phyloP scores from a whole-genome alignment of 2,329 filamentous ascomycete genomes.

The Sclerotinia nivalis region DNA sequence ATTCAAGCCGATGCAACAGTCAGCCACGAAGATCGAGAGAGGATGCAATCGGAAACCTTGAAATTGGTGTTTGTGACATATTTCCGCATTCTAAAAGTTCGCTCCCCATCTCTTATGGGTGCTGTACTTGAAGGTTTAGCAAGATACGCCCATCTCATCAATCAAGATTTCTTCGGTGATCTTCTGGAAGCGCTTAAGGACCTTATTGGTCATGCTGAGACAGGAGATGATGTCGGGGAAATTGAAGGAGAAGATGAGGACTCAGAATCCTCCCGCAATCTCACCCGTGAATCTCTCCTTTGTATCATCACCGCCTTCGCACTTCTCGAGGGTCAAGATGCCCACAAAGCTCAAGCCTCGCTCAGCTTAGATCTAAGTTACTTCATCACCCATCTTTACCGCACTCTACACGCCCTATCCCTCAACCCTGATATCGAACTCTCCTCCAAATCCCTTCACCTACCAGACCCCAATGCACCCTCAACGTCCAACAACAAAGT shows the following conservation, averaged over 20 bases:
- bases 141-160: constrained; percentile 94
- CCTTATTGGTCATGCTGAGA: constrained; percentile 75
- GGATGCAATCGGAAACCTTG: constrained; percentile 91
- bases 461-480: constrained; percentile 63
- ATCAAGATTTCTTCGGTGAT: constrained; percentile 98
- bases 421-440: constrained; percentile 86
- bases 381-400: constrained; percentile 94
- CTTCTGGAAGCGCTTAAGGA: constrained; percentile 93
- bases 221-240: constrained; percentile 49
- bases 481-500: constrained; percentile 64
- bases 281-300: constrained; percentile 83
- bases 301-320: constrained; percentile 96
- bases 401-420: constrained; percentile 74
- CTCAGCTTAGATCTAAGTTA: constrained; percentile 90
- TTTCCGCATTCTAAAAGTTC: constrained; percentile 87
- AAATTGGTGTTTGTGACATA: constrained; percentile 96
- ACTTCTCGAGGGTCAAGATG: constrained; percentile 92
- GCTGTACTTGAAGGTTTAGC: constrained; percentile 92
- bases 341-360: constrained; percentile 75
- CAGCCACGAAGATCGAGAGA: constrained; percentile 86
- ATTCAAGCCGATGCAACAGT: constrained; percentile 87
- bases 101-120: constrained; percentile 86
- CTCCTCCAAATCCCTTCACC: constrained; percentile 69
- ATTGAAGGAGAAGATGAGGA: constrained; percentile 51
- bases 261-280: constrained; percentile 63